Evolutionary conservation across 2,329 filamentous ascomycete genomes (phyloP).

Genomic region (Corinectria fuckeliana): DNA sequence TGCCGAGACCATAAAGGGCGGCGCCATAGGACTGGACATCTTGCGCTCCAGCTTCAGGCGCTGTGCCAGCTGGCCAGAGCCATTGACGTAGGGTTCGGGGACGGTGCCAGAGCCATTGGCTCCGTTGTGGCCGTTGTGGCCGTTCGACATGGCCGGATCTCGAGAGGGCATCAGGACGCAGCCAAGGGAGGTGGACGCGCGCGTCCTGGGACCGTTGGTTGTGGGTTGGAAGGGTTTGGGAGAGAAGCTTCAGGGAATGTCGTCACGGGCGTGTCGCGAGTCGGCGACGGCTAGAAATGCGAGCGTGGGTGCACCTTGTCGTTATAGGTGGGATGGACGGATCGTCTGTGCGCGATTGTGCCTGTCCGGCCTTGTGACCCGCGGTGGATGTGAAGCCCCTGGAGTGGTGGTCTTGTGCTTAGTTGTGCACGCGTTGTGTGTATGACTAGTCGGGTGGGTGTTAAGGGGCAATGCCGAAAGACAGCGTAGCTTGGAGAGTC

Average conservation of each 20-base stretch:
- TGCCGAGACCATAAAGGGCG: slow-evolving; percentile 96
- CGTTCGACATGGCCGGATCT: slow-evolving; percentile 32
- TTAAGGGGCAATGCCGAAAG: neutral
- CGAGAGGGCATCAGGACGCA: slow-evolving; percentile 30
- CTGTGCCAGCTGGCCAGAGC: slow-evolving; percentile 43
- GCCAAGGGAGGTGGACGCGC: slow-evolving; percentile 7
- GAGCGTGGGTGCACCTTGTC: slow-evolving; percentile 26
- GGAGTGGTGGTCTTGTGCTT: neutral
- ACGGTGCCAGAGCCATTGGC: slow-evolving; percentile 31
- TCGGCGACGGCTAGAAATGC: slow-evolving; percentile 9
- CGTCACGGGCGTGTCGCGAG: slow-evolving; percentile 9
- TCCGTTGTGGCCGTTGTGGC: slow-evolving; percentile 31
- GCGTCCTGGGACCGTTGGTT: slow-evolving; percentile 18
- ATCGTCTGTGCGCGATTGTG: slow-evolving; percentile 19
- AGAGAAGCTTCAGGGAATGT: slow-evolving; percentile 7
- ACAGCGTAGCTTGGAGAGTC: neutral
- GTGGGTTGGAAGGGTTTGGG: neutral
- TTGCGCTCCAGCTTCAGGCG: slow-evolving; percentile 58
- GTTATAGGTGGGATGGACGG: neutral
- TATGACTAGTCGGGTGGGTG: neutral
- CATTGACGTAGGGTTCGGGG: slow-evolving; percentile 43
- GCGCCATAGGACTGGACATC: slow-evolving; percentile 72
- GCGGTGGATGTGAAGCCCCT: neutral
- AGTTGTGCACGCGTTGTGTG: neutral
- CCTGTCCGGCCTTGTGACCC: slow-evolving; percentile 9